A percentile compares a stretch with the other conserved stretches of the same genome.
These are phyloP conservation scores for Kluyveromyces wickerhamii DNA, from an alignment of 805 yeast genomes.

Conservation along the genomic window DNA sequence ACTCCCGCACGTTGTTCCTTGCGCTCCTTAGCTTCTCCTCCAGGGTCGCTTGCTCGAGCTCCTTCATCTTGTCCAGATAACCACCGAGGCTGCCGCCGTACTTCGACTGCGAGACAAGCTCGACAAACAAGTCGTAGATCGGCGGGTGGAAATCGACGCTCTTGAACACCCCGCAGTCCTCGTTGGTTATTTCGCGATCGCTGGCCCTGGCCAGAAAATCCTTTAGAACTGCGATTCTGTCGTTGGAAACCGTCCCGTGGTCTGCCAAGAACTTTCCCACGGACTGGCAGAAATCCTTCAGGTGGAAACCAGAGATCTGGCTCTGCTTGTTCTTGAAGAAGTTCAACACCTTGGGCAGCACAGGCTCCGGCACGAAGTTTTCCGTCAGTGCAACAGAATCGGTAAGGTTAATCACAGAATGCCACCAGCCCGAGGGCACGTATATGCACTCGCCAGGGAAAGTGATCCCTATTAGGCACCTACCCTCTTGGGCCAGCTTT, in stretches of 20 bases:
- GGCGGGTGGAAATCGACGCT: slow-evolving; percentile 37
- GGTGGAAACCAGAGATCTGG: slow-evolving; percentile 76
- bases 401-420: slow-evolving; percentile 76
- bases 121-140: slow-evolving; percentile 52
- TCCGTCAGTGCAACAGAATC: slow-evolving; percentile 84
- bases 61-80: slow-evolving; percentile 31
- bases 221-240: slow-evolving; percentile 15
- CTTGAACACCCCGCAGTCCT: slow-evolving; percentile 54
- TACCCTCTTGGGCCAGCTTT: slow-evolving; percentile 39
- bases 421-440: slow-evolving; percentile 99
- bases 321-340: slow-evolving; percentile 59
- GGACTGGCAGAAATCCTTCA: slow-evolving; percentile 39
- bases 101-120: slow-evolving; percentile 36
- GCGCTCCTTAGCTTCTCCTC: slow-evolving; percentile 13
- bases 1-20: slow-evolving; percentile 29
- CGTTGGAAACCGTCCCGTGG: slow-evolving; percentile 13
- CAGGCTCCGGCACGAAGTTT: slow-evolving; percentile 69
- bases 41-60: slow-evolving; percentile 28
- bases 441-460: slow-evolving; percentile 77
- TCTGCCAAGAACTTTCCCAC: slow-evolving; percentile 17
- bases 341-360: slow-evolving; percentile 51
- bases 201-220: slow-evolving; percentile 27
- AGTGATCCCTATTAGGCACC: slow-evolving; percentile 62
- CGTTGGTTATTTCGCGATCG: slow-evolving; percentile 32
- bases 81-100: slow-evolving; percentile 29